Percentiles rank a stretch among this genome's conserved stretches.
Conservation (phyloP, 2,329 filamentous ascomycete genomes). For the Verticillium zaregamsianum region DNA sequence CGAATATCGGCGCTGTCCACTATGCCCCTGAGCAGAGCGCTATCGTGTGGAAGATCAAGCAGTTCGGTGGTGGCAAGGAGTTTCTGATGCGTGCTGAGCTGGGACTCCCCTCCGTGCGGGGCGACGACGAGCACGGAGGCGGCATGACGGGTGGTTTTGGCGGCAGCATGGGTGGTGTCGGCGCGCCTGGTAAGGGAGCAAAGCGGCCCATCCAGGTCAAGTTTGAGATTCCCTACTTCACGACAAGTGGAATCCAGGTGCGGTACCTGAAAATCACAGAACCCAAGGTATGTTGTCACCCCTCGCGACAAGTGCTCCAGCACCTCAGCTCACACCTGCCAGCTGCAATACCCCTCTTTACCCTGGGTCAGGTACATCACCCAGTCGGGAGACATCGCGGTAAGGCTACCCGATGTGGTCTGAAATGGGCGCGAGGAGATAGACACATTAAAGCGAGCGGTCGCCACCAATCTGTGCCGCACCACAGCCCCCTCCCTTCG, state of each 20-base stretch:
- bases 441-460: neutral
- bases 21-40: conserved; percentile 96
- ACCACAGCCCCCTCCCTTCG: neutral
- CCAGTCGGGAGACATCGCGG: conserved; percentile 93
- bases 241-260: conserved; percentile 98
- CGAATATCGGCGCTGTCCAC: conserved; percentile 94
- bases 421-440: conserved; percentile 32
- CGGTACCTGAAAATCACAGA: conserved; percentile 99
- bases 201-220: conserved; percentile 98
- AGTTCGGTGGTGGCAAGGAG: conserved; percentile 97
- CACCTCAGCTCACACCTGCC: conserved; percentile 6
- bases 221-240: conserved; percentile 99
- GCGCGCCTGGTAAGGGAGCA: conserved; percentile 70
- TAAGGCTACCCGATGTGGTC: conserved; percentile 86
- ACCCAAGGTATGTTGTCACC: conserved; percentile 71
- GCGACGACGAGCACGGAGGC: conserved; percentile 91
- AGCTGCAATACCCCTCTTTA: conserved; percentile 96
- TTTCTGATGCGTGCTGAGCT: conserved; percentile 98
- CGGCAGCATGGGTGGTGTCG: conserved; percentile 90
- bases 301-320: neutral
- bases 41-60: conserved; percentile 99
- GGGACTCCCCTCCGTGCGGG: conserved; percentile 87
- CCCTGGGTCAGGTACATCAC: conserved; percentile 99
- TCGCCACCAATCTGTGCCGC: neutral
- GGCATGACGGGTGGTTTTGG: conserved; percentile 98